A percentile compares a stretch with the other conserved stretches of the same genome.
These are phyloP conservation scores for Oryza glumipatula DNA, from an alignment of 176 grass and related monocot genomes.

Conservation along the genomic window DNA sequence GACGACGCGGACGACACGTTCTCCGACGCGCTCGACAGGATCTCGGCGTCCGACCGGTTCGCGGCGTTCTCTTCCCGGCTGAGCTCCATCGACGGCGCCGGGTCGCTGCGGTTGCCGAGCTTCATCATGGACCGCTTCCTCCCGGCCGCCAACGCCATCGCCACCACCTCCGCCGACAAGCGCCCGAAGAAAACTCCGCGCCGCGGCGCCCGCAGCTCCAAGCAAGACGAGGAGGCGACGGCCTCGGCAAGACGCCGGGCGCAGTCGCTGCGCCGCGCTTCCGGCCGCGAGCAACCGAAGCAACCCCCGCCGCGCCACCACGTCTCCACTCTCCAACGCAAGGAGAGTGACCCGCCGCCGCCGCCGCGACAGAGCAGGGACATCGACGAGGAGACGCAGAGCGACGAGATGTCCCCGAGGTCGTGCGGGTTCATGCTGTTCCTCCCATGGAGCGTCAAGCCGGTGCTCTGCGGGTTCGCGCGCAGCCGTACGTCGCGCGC, in stretches of 20 bases:
- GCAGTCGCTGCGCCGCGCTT: background rate
- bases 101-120: slow-evolving; percentile 55
- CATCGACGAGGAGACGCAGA: slow-evolving; percentile 17
- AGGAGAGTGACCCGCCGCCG: background rate
- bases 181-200: slow-evolving; percentile 32
- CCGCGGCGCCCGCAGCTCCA: slow-evolving; percentile 15
- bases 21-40: slow-evolving; percentile 69
- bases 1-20: slow-evolving; percentile 48
- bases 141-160: slow-evolving; percentile 77
- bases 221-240: slow-evolving; percentile 14
- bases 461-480: slow-evolving; percentile 60
- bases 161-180: slow-evolving; percentile 60
- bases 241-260: background rate
- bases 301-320: background rate
- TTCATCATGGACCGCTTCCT: slow-evolving; percentile 98
- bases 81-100: slow-evolving; percentile 71
- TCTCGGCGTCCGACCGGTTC: slow-evolving; percentile 68
- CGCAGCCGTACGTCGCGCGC: slow-evolving; percentile 12
- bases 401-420: slow-evolving; percentile 43
- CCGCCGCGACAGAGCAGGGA: background rate
- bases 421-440: slow-evolving; percentile 72
- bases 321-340: background rate
- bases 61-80: slow-evolving; percentile 62
- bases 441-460: slow-evolving; percentile 84
- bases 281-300: slow-evolving; percentile 9